These are phyloP conservation scores for Saccharomycopsis sp. DNA, from an alignment of 805 yeast species.

Conservation along the genomic window DNA sequence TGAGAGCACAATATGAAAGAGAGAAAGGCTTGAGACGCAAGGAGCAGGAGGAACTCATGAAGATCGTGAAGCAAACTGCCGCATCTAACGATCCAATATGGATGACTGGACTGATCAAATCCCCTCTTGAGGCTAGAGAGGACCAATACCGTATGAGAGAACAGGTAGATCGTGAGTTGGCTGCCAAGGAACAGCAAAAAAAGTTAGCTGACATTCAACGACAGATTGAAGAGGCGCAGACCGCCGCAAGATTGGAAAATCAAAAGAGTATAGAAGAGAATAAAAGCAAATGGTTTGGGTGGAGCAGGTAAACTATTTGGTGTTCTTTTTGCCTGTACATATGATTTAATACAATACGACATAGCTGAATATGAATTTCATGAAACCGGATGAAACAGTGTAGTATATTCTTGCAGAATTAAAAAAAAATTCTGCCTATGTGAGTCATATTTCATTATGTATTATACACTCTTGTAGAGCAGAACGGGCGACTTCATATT, in stretches of 20 bases:
- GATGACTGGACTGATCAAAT: constrained; percentile 65
- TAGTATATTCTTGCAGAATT: too few relatives aligned
- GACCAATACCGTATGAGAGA: constrained; percentile 36
- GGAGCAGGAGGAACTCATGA: constrained; percentile 67
- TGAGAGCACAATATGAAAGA: constrained; percentile 65
- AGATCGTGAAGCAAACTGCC: constrained; percentile 55
- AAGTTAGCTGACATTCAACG: constrained; percentile 37
- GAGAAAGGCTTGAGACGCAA: constrained; percentile 53
- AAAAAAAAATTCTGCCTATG: too few relatives aligned
- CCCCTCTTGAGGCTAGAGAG: constrained; percentile 55
- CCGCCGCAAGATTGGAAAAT: constrained; percentile 26
- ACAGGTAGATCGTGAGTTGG: constrained; percentile 41
- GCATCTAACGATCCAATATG: constrained; percentile 72
- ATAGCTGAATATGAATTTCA: too few relatives aligned
- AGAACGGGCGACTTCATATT: too few relatives aligned
- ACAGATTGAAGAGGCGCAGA: constrained; percentile 32
- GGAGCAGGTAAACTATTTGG: too few relatives aligned
- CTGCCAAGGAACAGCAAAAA: constrained; percentile 34
- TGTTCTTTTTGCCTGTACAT: too few relatives aligned
- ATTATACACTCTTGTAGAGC: too few relatives aligned
- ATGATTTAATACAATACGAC: too few relatives aligned
- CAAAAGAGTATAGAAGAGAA: constrained; percentile 27
- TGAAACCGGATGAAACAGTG: too few relatives aligned
- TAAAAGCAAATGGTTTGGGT: constrained; percentile 29
- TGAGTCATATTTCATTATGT: too few relatives aligned